Conservation (phyloP, 129 eudicot genomes). For the Solidago caesia region DNA sequence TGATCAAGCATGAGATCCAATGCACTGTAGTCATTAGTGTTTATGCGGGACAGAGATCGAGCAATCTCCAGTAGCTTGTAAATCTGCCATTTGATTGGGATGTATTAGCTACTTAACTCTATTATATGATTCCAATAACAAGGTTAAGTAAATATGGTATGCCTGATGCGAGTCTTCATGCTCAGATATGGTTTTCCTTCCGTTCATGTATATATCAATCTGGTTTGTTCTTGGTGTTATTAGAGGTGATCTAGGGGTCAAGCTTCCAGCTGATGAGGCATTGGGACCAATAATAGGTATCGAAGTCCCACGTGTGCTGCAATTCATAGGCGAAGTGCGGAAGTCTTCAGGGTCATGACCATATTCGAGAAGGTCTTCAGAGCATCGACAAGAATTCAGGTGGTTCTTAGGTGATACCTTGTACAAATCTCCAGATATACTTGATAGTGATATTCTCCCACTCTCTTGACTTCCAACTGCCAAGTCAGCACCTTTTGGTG, state of each 20-base stretch:
- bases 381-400: slow-evolving; percentile 33
- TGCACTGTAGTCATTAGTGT: slow-evolving; percentile 71
- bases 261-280: slow-evolving; percentile 65
- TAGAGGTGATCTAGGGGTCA: slow-evolving; percentile 92
- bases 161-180: slow-evolving; percentile 85
- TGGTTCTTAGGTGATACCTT: slow-evolving; percentile 12
- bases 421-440: slow-evolving; percentile 4
- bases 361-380: slow-evolving; percentile 58
- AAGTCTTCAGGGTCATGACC: slow-evolving; percentile 54
- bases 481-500: slow-evolving; percentile 58
- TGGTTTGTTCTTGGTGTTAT: slow-evolving; percentile 80
- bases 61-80: slow-evolving; percentile 78
- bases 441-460: slow-evolving; percentile 6
- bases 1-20: slow-evolving; percentile 71
- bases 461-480: slow-evolving; percentile 38
- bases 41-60: slow-evolving; percentile 63
- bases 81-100: slow-evolving; percentile 54
- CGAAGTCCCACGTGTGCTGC: slow-evolving; percentile 44
- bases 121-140: neutral
- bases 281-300: slow-evolving; percentile 50
- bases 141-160: neutral
- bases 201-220: slow-evolving; percentile 65
- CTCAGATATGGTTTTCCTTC: slow-evolving; percentile 59
- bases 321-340: slow-evolving; percentile 36
- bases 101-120: slow-evolving; percentile 17